phyloP scores from a whole-genome alignment of 2,329 filamentous ascomycete genomes.

The Emericellopsis atlantica region DNA sequence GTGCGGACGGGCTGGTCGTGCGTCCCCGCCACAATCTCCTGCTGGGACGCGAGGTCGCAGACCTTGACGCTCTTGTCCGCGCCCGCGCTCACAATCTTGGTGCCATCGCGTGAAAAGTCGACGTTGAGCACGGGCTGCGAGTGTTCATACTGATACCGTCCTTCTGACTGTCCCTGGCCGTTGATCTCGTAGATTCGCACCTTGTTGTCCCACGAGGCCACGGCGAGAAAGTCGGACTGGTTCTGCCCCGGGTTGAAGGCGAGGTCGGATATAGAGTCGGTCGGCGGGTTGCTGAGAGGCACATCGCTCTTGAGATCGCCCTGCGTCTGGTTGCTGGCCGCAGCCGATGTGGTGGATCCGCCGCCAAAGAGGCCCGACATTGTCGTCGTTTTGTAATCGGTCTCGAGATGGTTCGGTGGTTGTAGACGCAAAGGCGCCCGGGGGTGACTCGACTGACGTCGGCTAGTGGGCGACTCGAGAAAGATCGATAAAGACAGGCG shows the following conservation, averaged over 20 bases:
- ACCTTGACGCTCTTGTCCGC: conserved; percentile 86
- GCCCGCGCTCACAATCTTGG: conserved; percentile 74
- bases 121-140: conserved; percentile 73
- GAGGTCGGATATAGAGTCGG: conserved; percentile 82
- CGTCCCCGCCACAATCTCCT: conserved; percentile 62
- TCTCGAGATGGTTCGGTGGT: no score
- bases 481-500: neutral
- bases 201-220: conserved; percentile 95
- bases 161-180: conserved; percentile 62
- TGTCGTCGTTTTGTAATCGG: no score
- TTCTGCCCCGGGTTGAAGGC: conserved; percentile 58
- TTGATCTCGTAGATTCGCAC: conserved; percentile 93
- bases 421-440: neutral
- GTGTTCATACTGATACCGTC: conserved; percentile 77
- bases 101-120: conserved; percentile 86
- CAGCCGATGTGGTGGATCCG: conserved; percentile 35
- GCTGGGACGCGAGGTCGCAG: conserved; percentile 62
- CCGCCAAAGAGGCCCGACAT: conserved; percentile 56
- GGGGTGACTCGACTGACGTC: no score
- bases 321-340: conserved; percentile 55
- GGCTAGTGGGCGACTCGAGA: neutral
- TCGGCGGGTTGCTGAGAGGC: conserved; percentile 62
- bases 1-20: conserved; percentile 76
- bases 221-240: conserved; percentile 64
- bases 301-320: conserved; percentile 90